Base-by-base conservation (phyloP, 371 early-diverging fungal species). In the Mortierella sp. region DNA sequence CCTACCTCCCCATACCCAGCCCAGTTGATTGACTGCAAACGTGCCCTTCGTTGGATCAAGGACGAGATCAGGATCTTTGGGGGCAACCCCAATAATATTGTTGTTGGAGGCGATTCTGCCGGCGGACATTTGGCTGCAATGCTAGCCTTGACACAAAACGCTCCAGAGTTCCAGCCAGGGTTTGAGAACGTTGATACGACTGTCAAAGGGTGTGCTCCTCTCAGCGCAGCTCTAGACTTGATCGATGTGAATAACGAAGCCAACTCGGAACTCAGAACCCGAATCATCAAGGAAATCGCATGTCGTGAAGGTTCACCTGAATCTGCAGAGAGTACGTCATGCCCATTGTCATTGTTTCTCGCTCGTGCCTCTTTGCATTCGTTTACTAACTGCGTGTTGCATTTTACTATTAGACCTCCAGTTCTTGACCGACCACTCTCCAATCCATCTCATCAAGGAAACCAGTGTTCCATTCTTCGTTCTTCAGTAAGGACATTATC, bases 41-140 rank as follows among this genome's bases (percentile, higher is more conserved):
- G 92, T 6, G 90, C 90, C 25, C 66, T 93, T 29, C 84, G 91
- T 13, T 93, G 92, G 92, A 72, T 88, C 40, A 87, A 85, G 64
- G 67, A 78, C 34, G 84, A 85, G 55, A 85, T 91, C 54, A 67
- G 71, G 29, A 68, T 73, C 1, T 91, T 86, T 77, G 92, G 92
- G 28, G 94, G 94, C 16, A 85, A 92, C 55, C 88, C 91, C 0
- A 59, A 81, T 40, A 90, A 86, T 53, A 79, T 93, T 51, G 83
- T 89, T 3, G 77, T 90, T 14, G 76, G 84, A 24, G 93, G 94
- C 17, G 88, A 88, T 60, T 88, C 88, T 57, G 81, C 91, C 3
- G 94, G 91, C 21, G 92, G 85, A 2, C 91, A 92, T 64, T 69
- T 91, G 31, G 87, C 91, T 5, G 78, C 90, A 7, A 76, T 91